Conservation (phyloP, 352 stramenopile genomes). For the Thalassiosira delicatula region DNA sequence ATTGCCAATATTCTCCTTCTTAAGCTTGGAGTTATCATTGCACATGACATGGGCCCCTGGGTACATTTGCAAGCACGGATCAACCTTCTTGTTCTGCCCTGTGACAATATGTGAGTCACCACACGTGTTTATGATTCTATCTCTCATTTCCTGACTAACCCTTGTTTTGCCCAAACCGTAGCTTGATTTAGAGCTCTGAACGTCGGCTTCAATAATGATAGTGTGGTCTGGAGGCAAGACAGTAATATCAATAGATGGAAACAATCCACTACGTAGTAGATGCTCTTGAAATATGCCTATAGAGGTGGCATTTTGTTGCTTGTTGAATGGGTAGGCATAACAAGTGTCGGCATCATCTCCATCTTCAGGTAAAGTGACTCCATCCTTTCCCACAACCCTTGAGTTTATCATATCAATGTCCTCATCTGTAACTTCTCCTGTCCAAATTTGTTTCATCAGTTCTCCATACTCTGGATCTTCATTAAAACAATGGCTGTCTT, state of each 20-base stretch:
- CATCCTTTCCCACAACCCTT: conserved; percentile 18
- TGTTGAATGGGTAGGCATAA: conserved; percentile 23
- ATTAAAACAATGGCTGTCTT: conserved; percentile 34
- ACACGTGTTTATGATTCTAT: conserved; percentile 30
- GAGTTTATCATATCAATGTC: conserved; percentile 25
- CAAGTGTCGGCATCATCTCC: conserved; percentile 7
- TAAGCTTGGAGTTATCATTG: conserved; percentile 2
- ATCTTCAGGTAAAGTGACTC: conserved; percentile 12
- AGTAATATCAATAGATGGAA: conserved; percentile 2
- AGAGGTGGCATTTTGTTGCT: conserved; percentile 18
- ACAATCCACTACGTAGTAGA: conserved; percentile 4
- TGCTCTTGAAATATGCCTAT: conserved; percentile 2
- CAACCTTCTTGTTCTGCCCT: conserved; percentile 9
- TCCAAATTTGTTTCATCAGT: neutral
- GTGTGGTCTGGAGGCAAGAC: conserved; percentile 3
- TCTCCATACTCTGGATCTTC: conserved; percentile 35
- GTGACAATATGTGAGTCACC: conserved; percentile 8
- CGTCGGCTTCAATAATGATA: conserved; percentile 6
- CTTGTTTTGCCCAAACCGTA: neutral
- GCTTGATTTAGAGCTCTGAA: neutral
- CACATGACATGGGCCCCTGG: conserved; percentile 18
- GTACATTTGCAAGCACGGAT: conserved; percentile 26
- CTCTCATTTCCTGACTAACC: conserved; percentile 2
- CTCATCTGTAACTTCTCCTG: conserved; percentile 1
- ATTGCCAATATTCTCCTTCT: conserved; percentile 12